Conservation (phyloP, 2,329 filamentous ascomycete species). For the Fusarium temperatum region DNA sequence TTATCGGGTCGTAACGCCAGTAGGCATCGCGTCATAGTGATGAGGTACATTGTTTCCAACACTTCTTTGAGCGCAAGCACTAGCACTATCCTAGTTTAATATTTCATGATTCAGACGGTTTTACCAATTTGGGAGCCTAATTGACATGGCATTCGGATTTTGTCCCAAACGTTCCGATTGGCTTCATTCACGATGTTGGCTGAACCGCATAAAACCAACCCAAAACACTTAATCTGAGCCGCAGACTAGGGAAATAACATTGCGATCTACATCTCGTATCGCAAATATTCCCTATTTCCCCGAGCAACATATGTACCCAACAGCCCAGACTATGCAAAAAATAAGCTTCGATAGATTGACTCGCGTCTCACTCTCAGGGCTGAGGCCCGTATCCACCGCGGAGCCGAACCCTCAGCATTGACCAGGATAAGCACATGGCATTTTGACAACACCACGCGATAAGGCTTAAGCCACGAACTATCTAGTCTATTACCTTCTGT, state of each 20-base stretch:
- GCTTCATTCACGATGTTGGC: background rate
- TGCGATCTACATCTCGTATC: background rate
- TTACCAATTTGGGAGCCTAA: background rate
- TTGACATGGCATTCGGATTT: background rate
- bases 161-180: background rate
- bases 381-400: conserved; percentile 20
- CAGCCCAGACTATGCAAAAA: background rate
- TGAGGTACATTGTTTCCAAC: accelerated
- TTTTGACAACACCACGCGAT: background rate
- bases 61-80: too few species aligned
- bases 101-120: too few species aligned
- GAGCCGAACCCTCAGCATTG: conserved; percentile 15
- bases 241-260: background rate
- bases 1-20: too few species aligned
- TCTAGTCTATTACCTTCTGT: background rate
- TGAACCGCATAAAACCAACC: background rate
- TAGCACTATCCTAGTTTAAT: accelerated
- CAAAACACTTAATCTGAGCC: background rate
- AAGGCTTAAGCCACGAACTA: background rate
- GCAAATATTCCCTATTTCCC: background rate
- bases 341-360: conserved; percentile 10
- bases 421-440: background rate
- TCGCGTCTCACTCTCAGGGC: conserved; percentile 1
- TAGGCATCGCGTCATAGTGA: background rate
- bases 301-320: background rate